These are phyloP conservation scores for Cladosporium sp. DNA, from an alignment of 2,329 filamentous ascomycete genomes.

Conservation along the genomic window DNA sequence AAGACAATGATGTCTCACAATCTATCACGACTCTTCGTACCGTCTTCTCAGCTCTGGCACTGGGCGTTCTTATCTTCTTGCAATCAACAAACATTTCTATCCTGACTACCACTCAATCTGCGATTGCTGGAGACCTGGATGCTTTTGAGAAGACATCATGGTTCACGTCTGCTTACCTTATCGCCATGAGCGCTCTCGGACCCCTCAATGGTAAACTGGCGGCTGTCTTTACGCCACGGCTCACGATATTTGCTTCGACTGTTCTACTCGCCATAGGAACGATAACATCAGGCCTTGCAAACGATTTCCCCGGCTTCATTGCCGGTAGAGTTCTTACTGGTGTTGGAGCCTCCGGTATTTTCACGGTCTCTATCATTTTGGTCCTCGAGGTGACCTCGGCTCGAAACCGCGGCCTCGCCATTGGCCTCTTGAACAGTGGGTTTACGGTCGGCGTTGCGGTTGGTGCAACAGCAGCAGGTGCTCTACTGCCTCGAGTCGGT, in stretches of 20 bases:
- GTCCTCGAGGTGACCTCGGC: conserved; percentile 71
- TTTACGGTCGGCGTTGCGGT: conserved; percentile 71
- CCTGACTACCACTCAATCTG: conserved; percentile 77
- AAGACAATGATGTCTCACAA: conserved; percentile 13
- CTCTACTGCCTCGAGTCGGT: conserved; percentile 62
- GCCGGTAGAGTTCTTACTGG: conserved; percentile 68
- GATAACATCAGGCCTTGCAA: conserved; percentile 63
- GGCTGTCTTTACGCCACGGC: conserved; percentile 69
- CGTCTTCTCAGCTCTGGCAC: conserved; percentile 20
- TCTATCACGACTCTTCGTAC: conserved; percentile 11
- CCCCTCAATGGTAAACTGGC: conserved; percentile 72
- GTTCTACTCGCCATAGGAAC: conserved; percentile 62
- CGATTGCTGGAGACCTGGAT: conserved; percentile 72
- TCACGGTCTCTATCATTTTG: conserved; percentile 72
- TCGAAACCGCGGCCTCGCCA: conserved; percentile 68
- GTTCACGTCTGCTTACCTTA: conserved; percentile 79
- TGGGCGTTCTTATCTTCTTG: conserved; percentile 38
- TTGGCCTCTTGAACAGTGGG: conserved; percentile 72
- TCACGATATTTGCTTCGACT: conserved; percentile 64
- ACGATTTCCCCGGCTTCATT: conserved; percentile 63
- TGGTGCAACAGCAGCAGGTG: conserved; percentile 70
- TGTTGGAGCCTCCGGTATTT: conserved; percentile 68
- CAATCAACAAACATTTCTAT: conserved; percentile 71
- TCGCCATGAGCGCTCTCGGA: conserved; percentile 59
- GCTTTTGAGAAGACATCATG: conserved; percentile 73